These are phyloP conservation scores for Termitomyces sp. DNA, from an alignment of 768 basidiomycete species.

Conservation along the genomic window DNA sequence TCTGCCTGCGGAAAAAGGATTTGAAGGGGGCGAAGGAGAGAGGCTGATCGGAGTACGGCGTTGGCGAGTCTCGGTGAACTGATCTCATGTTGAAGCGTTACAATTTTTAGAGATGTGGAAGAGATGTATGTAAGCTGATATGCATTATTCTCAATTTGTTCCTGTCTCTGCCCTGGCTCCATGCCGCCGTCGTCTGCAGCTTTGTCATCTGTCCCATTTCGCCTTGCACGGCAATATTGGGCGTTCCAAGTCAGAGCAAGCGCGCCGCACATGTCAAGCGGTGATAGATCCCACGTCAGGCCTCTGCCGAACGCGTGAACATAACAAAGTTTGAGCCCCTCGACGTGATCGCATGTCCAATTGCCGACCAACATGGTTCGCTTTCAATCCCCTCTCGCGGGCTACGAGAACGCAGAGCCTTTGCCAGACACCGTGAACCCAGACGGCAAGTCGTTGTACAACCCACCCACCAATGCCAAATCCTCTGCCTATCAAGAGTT, in stretches of 20 bases:
- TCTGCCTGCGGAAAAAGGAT: constrained; percentile 44
- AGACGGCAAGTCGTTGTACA: constrained; percentile 53
- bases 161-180: not conserved
- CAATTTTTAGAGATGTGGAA: not conserved
- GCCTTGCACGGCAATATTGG: too few species aligned
- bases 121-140: not conserved
- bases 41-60: constrained; percentile 22
- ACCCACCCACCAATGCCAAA: constrained; percentile 32
- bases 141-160: not conserved
- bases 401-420: constrained; percentile 33
- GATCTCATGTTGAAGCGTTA: constrained; percentile 36
- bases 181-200: too few species aligned
- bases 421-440: constrained; percentile 40
- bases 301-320: not conserved
- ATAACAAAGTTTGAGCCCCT: not conserved
- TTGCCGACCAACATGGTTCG: constrained; percentile 5
- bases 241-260: too few species aligned
- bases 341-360: not conserved
- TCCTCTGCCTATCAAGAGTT: constrained; percentile 52
- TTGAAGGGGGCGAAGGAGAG: constrained; percentile 36
- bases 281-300: not conserved
- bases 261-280: not conserved
- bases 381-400: constrained; percentile 29
- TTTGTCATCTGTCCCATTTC: too few species aligned
- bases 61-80: constrained; percentile 30